Base-by-base conservation (phyloP, 164 flowering plant genomes). In the Piper longum region DNA sequence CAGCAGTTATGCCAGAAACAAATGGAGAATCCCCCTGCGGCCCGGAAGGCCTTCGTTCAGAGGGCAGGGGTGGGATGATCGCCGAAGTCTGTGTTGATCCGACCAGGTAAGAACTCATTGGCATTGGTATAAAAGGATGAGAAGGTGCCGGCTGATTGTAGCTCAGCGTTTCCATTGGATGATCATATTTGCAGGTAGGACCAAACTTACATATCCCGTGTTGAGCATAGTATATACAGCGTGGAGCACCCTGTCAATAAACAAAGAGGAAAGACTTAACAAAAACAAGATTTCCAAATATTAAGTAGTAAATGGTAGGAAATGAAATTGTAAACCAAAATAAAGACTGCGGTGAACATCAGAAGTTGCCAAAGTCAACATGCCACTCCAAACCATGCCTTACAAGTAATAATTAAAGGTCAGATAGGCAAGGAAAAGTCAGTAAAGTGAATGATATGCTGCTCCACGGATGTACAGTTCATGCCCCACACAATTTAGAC, bases 71-170 rank as follows among this genome's bases (percentile, higher is more conserved):
- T 42, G 93, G 82, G 16, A 97, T 87, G 17, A 89, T 93, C 66
- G 86, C 74, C 16, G 89, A 82, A 45, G 81, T 89, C 41, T 76
- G 59, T 2, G 88, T 81, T 63, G 89, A 85, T 41, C 93, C 91
- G 59, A 85, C 84, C 16, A 96, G 90, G 69, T 84, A 95, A 16
- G 99, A 93, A 68, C 95, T 90, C 59, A 87, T 90, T 36, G 99
- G 89, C 83, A 89, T 26, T 26, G 36, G 36, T 26, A 26, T 79
- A 72, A 86, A 96, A 64, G 87, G 73, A 56, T 89, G 89, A 67
- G 97, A 91, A 36, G 99, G 91, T 51, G 96, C 96, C 56, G 99
- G 91, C 26, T 97, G 91, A 64, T 89, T 85, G 80, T 91, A 89
- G 69, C 85, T 83, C 63, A 91, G 71, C 12, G 77, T 63, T 59